Percentiles rank a stretch among this genome's conserved stretches.
Conservation (phyloP, 202 grass and related monocot genomes). For the Bolboschoenoplectus hybrid region DNA sequence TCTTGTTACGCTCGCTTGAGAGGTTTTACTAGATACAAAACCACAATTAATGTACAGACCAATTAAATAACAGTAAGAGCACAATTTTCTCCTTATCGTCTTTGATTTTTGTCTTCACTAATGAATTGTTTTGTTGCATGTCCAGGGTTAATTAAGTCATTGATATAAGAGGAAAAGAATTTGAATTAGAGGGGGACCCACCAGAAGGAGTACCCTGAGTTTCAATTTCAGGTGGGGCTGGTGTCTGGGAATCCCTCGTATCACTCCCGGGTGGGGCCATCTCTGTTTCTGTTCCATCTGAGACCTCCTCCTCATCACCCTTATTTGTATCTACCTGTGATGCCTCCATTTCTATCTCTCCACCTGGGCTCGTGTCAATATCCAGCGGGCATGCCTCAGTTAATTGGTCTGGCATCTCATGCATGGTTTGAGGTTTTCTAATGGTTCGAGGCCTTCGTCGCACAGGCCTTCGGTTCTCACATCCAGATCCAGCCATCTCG, state of each 20-base stretch:
- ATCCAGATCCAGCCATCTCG: background rate
- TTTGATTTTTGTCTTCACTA: background rate
- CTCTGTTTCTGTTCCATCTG: background rate
- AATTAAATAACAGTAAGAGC: background rate
- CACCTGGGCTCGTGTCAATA: background rate
- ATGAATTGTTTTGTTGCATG: background rate
- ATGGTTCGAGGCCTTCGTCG: background rate
- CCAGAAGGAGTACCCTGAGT: conserved; percentile 7
- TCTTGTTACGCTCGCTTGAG: background rate
- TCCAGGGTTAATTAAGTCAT: background rate
- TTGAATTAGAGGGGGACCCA: background rate
- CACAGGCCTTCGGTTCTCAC: background rate
- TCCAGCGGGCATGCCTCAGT: background rate
- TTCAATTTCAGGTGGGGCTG: background rate
- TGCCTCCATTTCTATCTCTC: background rate
- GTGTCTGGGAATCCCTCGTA: background rate
- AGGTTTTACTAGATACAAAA: background rate
- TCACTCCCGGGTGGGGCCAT: background rate
- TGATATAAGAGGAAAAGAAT: background rate
- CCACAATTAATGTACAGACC: background rate
- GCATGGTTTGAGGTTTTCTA: background rate
- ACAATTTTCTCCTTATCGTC: background rate
- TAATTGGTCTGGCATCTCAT: background rate
- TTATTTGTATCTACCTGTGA: background rate
- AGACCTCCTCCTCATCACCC: background rate